phyloP scores from a whole-genome alignment of 768 basidiomycete species.

The Suillus discolor region DNA sequence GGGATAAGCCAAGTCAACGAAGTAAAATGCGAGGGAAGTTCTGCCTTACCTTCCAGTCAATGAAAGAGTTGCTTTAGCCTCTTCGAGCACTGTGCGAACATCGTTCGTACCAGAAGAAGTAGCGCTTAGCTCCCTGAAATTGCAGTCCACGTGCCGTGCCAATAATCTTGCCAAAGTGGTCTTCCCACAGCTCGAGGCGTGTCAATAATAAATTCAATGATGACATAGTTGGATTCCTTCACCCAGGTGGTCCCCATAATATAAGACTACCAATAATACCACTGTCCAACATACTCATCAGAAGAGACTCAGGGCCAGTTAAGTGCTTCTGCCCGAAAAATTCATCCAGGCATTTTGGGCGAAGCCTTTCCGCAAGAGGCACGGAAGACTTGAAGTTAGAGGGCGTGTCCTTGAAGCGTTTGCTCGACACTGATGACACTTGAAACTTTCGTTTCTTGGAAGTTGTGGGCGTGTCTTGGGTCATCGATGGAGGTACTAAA shows the following conservation, averaged over 20 bases:
- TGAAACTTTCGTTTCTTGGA: conserved; percentile 34
- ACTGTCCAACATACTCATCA: conserved; percentile 52
- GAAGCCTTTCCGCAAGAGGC: conserved; percentile 73
- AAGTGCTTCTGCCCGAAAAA: conserved; percentile 76
- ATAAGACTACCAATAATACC: conserved; percentile 63
- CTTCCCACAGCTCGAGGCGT: conserved; percentile 58
- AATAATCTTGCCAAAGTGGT: conserved; percentile 77
- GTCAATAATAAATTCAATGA: background rate
- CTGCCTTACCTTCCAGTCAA: conserved; percentile 60
- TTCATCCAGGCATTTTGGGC: conserved; percentile 63
- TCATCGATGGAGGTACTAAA: background rate
- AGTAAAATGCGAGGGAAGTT: background rate
- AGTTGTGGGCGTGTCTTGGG: conserved; percentile 17
- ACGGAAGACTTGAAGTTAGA: conserved; percentile 35
- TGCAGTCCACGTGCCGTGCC: conserved; percentile 56
- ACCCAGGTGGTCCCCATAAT: conserved; percentile 80
- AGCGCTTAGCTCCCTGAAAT: conserved; percentile 80
- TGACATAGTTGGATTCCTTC: conserved; percentile 12
- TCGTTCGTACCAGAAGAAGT: conserved; percentile 70
- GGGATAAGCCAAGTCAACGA: conserved; percentile 9
- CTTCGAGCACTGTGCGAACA: conserved; percentile 72
- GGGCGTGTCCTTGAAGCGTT: conserved; percentile 26
- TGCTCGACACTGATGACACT: conserved; percentile 16
- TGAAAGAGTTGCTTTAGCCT: conserved; percentile 66
- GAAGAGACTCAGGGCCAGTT: conserved; percentile 55